phyloP scores from a whole-genome alignment of 331 rosid genomes.

The Stylosanthes scabra region DNA sequence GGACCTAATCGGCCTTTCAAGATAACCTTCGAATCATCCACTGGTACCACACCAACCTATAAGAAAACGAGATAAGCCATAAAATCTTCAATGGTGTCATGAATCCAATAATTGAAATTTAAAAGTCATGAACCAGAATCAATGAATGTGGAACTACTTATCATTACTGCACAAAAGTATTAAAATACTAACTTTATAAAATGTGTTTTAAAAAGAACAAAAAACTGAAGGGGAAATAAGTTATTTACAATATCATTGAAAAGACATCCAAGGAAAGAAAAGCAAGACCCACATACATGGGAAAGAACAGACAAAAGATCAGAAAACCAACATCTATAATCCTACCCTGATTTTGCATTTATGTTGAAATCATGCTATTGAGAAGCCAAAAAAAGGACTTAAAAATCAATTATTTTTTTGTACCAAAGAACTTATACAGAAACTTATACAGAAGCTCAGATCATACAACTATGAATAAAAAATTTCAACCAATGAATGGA shows the following conservation, averaged over 20 bases:
- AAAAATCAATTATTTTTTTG: slow-evolving; percentile 20
- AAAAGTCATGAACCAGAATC: slow-evolving; percentile 32
- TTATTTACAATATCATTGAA: too few relatives aligned
- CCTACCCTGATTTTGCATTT: slow-evolving; percentile 19
- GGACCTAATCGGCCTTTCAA: slow-evolving; percentile 99
- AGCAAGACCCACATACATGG: slow-evolving; percentile 23
- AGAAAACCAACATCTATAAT: slow-evolving; percentile 26
- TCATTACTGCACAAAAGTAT: slow-evolving; percentile 9
- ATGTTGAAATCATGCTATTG: not conserved
- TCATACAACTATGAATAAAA: slow-evolving; percentile 27
- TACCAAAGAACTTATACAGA: too few relatives aligned
- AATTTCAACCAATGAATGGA: slow-evolving; percentile 35
- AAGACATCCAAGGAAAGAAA: slow-evolving; percentile 21
- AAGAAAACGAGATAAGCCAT: slow-evolving; percentile 32
- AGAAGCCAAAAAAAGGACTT: slow-evolving; percentile 6
- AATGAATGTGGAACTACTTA: slow-evolving; percentile 20
- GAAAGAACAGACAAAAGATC: slow-evolving; percentile 29
- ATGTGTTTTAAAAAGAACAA: not conserved
- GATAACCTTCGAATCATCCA: slow-evolving; percentile 93
- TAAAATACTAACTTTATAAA: slow-evolving; percentile 18
- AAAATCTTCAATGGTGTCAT: slow-evolving; percentile 40
- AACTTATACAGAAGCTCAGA: slow-evolving; percentile 5
- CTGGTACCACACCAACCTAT: slow-evolving; percentile 95
- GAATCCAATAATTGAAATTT: slow-evolving; percentile 24
- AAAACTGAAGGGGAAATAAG: not conserved